These are phyloP conservation scores for Oryza glaberrima DNA, from an alignment of 176 grass and related monocot genomes.

Conservation along the genomic window DNA sequence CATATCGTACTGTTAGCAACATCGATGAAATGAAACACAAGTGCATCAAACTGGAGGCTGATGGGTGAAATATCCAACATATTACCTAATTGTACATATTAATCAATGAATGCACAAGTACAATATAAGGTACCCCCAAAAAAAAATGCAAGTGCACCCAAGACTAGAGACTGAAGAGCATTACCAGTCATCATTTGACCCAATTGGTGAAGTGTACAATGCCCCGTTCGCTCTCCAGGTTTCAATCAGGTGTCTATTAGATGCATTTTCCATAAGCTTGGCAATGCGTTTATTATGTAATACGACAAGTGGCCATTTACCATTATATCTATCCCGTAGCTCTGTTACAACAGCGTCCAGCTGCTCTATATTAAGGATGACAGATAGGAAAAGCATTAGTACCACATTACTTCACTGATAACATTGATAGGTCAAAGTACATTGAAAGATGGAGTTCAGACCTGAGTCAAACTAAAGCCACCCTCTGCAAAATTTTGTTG, in stretches of 20 bases:
- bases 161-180: conserved; percentile 12
- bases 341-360: conserved; percentile 80
- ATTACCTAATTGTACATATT: neutral
- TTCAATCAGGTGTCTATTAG: conserved; percentile 73
- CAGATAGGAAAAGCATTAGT: conserved; percentile 38
- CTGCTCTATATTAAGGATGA: conserved; percentile 79
- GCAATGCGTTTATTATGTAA: conserved; percentile 72
- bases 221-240: conserved; percentile 70
- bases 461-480: conserved; percentile 84
- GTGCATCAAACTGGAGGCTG: neutral
- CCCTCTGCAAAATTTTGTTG: conserved; percentile 95
- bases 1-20: conserved; percentile 14
- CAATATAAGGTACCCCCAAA: neutral
- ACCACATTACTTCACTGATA: neutral
- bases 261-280: conserved; percentile 73
- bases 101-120: neutral
- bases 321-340: conserved; percentile 50
- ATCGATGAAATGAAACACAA: neutral
- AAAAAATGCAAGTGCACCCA: conserved; percentile 1
- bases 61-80: neutral
- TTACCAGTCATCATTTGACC: conserved; percentile 97
- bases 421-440: neutral
- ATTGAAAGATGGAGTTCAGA: conserved; percentile 42
- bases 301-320: conserved; percentile 82
- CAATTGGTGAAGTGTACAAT: conserved; percentile 82